phyloP scores from a whole-genome alignment of 495 filamentous ascomycete species.

The Neohortaea acidophila region DNA sequence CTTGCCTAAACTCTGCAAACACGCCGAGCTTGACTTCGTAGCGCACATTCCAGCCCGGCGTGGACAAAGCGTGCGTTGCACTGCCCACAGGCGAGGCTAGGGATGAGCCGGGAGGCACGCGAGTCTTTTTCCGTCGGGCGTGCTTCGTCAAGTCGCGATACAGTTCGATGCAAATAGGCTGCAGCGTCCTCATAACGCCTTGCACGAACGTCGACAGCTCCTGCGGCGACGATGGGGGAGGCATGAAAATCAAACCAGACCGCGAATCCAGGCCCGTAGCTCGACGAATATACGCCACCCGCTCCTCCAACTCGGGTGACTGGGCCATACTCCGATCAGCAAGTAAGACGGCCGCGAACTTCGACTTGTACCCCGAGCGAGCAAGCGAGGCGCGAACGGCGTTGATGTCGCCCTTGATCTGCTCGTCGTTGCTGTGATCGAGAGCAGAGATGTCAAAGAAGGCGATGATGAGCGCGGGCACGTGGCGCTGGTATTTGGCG shows the following conservation, averaged over 20 bases:
- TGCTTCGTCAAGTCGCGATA: conserved; percentile 86
- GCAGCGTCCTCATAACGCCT: conserved; percentile 42
- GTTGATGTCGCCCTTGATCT: conserved; percentile 79
- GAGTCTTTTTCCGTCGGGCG: conserved; percentile 62
- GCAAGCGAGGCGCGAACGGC: conserved; percentile 47
- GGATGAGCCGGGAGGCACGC: conserved; percentile 61
- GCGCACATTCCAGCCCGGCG: conserved; percentile 74
- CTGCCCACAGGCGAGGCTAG: not conserved
- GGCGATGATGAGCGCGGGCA: conserved; percentile 66
- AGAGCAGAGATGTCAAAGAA: conserved; percentile 60
- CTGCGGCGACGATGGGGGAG: conserved; percentile 44
- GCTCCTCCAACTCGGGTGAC: conserved; percentile 52
- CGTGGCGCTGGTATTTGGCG: conserved; percentile 63
- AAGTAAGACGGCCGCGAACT: conserved; percentile 61
- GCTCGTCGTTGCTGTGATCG: conserved; percentile 60
- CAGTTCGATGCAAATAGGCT: conserved; percentile 57
- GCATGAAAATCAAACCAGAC: conserved; percentile 58
- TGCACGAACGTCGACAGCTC: conserved; percentile 49
- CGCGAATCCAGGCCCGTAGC: conserved; percentile 68
- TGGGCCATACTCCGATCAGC: conserved; percentile 49
- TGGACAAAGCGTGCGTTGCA: conserved; percentile 46
- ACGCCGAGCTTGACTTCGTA: conserved; percentile 87
- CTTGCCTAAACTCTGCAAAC: conserved; percentile 78
- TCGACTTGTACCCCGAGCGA: conserved; percentile 55
- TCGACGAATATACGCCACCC: conserved; percentile 56